Conservation (phyloP, 768 basidiomycete genomes). For the Austroboletus eburneus region DNA sequence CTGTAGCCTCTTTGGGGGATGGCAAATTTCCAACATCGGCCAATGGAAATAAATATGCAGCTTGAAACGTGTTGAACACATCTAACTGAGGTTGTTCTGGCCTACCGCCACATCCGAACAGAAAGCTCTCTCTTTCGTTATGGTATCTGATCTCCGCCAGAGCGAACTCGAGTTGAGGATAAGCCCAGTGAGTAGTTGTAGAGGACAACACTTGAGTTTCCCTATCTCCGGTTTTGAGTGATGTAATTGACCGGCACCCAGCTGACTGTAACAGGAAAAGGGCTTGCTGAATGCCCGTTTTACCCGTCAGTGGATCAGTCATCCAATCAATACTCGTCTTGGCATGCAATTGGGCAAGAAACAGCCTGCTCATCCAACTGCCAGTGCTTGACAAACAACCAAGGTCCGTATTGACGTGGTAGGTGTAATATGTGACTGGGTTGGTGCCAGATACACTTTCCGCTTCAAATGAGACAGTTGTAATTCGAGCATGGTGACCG, state of each 20-base stretch:
- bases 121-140: not conserved
- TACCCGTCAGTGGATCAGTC: not conserved
- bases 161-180: not conserved
- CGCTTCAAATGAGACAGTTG: not conserved
- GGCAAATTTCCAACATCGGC: not conserved
- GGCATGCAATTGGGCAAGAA: slow-evolving; percentile 39
- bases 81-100: not conserved
- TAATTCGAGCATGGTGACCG: not conserved
- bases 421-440: not conserved
- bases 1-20: not conserved
- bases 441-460: not conserved
- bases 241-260: slow-evolving; percentile 36
- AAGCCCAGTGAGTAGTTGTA: slow-evolving; percentile 15
- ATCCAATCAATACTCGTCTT: slow-evolving; percentile 30
- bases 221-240: slow-evolving; percentile 18
- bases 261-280: slow-evolving; percentile 35
- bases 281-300: not conserved
- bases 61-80: not conserved
- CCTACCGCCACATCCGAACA: too few species aligned
- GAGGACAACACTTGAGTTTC: slow-evolving; percentile 29
- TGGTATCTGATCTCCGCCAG: not conserved
- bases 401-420: not conserved
- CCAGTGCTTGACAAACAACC: not conserved
- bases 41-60: not conserved
- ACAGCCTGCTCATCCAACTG: slow-evolving; percentile 5